These are phyloP conservation scores for Clathrus columnatus DNA, from an alignment of 768 basidiomycete species.

Conservation along the genomic window DNA sequence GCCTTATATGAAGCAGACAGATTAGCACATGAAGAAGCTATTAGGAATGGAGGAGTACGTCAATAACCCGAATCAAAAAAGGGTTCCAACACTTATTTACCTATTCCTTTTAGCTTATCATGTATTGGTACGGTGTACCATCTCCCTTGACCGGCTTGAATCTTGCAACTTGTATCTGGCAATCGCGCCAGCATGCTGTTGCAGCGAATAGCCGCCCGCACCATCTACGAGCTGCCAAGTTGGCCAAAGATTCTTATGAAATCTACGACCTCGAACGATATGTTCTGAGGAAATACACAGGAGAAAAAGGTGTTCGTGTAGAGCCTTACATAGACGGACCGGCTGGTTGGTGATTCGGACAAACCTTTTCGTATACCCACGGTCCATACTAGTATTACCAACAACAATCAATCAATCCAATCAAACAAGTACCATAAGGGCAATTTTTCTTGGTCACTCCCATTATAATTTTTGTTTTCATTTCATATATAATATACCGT, in stretches of 20 bases:
- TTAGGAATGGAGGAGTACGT: slow-evolving; percentile 75
- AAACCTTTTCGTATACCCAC: too few relatives aligned
- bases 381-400: too few relatives aligned
- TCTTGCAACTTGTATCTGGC: slow-evolving; percentile 95
- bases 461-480: too few relatives aligned
- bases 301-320: slow-evolving; percentile 47
- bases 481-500: too few relatives aligned
- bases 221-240: slow-evolving; percentile 75
- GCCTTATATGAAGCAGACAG: slow-evolving; percentile 83
- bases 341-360: slow-evolving; percentile 64
- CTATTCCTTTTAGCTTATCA: slow-evolving; percentile 45
- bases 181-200: slow-evolving; percentile 74
- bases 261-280: slow-evolving; percentile 72
- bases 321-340: slow-evolving; percentile 54
- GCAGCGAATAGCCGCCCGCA: slow-evolving; percentile 72
- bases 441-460: too few relatives aligned
- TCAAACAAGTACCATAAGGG: too few relatives aligned
- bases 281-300: slow-evolving; percentile 56
- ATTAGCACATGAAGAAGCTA: slow-evolving; percentile 86
- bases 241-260: slow-evolving; percentile 72
- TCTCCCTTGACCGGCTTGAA: slow-evolving; percentile 69
- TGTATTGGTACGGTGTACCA: slow-evolving; percentile 94
- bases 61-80: not conserved
- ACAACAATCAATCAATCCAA: too few relatives aligned
- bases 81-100: not conserved